These are phyloP conservation scores for Cucurbita maxima DNA, from an alignment of 306 rosid species.

Conservation along the genomic window DNA sequence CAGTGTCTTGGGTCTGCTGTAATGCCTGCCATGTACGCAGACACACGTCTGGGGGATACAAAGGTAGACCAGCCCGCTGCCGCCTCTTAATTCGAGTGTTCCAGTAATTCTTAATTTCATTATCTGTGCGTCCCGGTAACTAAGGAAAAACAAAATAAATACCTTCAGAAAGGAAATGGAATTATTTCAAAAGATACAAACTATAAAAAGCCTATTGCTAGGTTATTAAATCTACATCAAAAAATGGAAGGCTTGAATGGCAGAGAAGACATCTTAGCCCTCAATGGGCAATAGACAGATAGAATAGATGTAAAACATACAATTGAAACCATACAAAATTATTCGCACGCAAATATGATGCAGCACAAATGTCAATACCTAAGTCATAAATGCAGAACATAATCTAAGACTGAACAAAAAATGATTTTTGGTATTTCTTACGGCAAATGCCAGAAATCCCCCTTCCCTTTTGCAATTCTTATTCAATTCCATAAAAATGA, in stretches of 20 bases:
- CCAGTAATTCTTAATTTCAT: constrained; percentile 99
- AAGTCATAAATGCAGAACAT: not conserved
- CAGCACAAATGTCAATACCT: not conserved
- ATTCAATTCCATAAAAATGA: not conserved
- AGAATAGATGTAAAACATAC: not conserved
- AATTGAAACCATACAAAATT: not conserved
- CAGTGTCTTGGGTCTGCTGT: constrained; percentile 32
- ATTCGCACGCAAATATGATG: not conserved
- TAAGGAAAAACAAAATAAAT: constrained; percentile 21
- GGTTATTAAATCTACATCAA: not conserved
- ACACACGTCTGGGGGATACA: constrained; percentile 78
- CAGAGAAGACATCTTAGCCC: not conserved
- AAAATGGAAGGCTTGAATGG: not conserved
- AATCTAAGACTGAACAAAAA: not conserved
- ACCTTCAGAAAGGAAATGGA: constrained; percentile 4
- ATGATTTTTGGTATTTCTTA: not conserved
- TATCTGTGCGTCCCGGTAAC: constrained; percentile 98
- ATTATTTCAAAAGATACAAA: constrained; percentile 6
- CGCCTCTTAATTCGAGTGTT: constrained; percentile 87
- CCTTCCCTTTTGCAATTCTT: not conserved
- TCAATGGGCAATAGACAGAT: not conserved
- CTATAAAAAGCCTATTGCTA: not conserved
- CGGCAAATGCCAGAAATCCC: not conserved
- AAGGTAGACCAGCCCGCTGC: constrained; percentile 84
- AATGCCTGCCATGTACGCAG: constrained; percentile 35